Base-by-base conservation (phyloP, 495 filamentous ascomycete species). In the Penicillium maclennaniae region DNA sequence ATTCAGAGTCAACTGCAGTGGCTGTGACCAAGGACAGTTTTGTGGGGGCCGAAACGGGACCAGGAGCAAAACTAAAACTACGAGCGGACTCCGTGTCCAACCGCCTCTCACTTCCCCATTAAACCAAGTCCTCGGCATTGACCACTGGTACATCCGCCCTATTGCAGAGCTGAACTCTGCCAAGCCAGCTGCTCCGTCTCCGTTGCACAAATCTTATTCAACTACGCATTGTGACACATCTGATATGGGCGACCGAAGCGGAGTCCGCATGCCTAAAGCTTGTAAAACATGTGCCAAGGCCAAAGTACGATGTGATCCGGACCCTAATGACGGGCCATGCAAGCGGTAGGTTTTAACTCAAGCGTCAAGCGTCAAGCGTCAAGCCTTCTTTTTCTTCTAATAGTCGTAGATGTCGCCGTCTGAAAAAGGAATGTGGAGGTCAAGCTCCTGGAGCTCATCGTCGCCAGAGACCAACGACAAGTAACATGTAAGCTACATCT, bases 231-330 rank as follows among this genome's bases (percentile, higher is more conserved):
- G 31, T 14, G 31, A 1, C 8, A 34, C 9, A 34, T 34, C 14
- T 12, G 31, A 12, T 12, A 62, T 62, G 59, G 47, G 45, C n/a
- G 51, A 59, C 10, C 14, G 9, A 37, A 42, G 39, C 17, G 58
- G 47, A 19, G 10, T 31, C 28, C 63, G 63, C 10, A 36, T 55
- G 20, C 60, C 63, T 1, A 66, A 58, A 28, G 63, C 63, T 14
- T 67, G 63, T 19, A 41, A 46, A 16, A 61, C 61, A 6, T 67
- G 63, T 37, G 63, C 63, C 37, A 67, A 62, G 53, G 63, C 63
- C 7, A 67, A 67, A 43, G 63, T 64, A 14, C 55, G 61, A 45
- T 67, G 63, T 45, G 59, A 59, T 14, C 63, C 58, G 7, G 49
- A 63, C 31, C 1, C 31, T 43, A 31, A 14, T 15, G 25, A 55